Conservation (phyloP, 108 stramenopile genomes). For the Hondaea fermentalgiana region DNA sequence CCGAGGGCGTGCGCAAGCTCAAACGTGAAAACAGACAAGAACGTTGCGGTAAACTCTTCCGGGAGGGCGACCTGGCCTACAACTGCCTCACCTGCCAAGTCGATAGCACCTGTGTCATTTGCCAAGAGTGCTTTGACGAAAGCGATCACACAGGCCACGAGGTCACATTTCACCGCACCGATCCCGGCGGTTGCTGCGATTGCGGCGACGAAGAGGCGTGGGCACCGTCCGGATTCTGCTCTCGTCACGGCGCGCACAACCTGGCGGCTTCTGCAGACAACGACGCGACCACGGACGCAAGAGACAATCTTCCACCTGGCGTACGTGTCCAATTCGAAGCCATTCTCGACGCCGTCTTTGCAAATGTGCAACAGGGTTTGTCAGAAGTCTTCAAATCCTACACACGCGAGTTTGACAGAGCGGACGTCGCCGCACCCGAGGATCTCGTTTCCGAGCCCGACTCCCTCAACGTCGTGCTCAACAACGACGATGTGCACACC, state of each 20-base stretch:
- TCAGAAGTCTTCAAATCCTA: not conserved
- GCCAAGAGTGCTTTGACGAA: slow-evolving; percentile 80
- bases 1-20: not conserved
- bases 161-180: slow-evolving; percentile 90
- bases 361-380: not conserved
- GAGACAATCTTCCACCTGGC: not conserved
- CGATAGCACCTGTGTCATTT: slow-evolving; percentile 89
- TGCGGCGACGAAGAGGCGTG: slow-evolving; percentile 97
- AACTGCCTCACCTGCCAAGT: slow-evolving; percentile 92
- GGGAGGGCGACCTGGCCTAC: slow-evolving; percentile 89
- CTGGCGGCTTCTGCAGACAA: not conserved
- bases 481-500: slow-evolving; percentile 51
- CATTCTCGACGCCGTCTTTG: not conserved
- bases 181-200: slow-evolving; percentile 95
- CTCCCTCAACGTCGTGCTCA: slow-evolving; percentile 24
- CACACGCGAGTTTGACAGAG: not conserved
- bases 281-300: not conserved
- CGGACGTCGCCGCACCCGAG: not conserved
- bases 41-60: slow-evolving; percentile 84
- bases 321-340: not conserved
- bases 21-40: not conserved
- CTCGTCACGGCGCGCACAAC: slow-evolving; percentile 54
- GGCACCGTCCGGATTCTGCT: slow-evolving; percentile 77
- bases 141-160: slow-evolving; percentile 87
- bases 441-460: not conserved